Evolutionary conservation across 2,329 filamentous ascomycete species (phyloP), one percentile per base, ranked within the genome.

Genomic region (Aspergillus aculeatus): DNA sequence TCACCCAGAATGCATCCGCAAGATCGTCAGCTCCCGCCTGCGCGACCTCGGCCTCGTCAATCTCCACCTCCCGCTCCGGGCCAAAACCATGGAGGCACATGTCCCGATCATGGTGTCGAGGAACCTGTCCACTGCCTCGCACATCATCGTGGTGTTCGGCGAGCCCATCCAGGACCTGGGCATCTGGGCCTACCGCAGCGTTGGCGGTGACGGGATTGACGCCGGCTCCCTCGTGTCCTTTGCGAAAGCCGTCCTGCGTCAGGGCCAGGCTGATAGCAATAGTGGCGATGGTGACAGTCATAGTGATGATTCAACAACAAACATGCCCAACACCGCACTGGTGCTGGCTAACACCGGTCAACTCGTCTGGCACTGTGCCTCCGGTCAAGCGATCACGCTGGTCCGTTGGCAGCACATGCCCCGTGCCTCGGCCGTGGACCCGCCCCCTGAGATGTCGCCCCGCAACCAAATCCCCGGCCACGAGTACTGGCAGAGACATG

Each of bases 261-360:
- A 26, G 48, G 38, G 56, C 7, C 26, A 53, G 50, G 26, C 47
- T 19, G 16, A 48, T 29, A 23, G 55, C 35, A 29, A 10, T 29
- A 29, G 26, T 29, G 26, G 26, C 2, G 9, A 9, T 29, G 26
- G 26, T 29, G 26, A 29, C 26, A 29, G 26, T 29, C 7, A 29
- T 2, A 9, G 7, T 29, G 26, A 29, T 29, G 52, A 38, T 12
- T 14, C 23, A n/a, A 38, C 57, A 16, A 12, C 31, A 5, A 54
- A 72, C 4, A 63, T 73, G 0, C 51, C 66, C 0, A 76, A 80
- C 21, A 29, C 69, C 0, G 65, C 72, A 3, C 77, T 97, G 58
- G 77, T 97, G 29, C 78, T 96, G 26, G 85, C 91, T 50, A 97
- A 96, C 71, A 81, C 86, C 4, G 91, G 91, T 4, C 87, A 96